These are phyloP conservation scores for Chaetothyriales sp. DNA, from an alignment of 2,329 filamentous ascomycete species.

Conservation along the genomic window DNA sequence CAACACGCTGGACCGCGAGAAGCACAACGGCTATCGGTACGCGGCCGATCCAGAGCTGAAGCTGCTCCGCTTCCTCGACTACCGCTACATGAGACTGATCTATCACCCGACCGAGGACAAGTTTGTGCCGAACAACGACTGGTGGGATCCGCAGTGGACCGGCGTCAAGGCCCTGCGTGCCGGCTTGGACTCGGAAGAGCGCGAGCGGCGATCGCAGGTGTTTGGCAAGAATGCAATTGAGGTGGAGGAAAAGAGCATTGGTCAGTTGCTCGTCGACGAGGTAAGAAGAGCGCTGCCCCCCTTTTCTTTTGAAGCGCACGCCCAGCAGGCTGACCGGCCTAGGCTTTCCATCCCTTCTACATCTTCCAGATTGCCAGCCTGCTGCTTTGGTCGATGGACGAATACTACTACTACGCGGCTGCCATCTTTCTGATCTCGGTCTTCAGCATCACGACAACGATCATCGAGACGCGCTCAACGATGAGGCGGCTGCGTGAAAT, in stretches of 20 bases:
- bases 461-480: constrained; percentile 81
- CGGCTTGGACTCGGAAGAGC: constrained; percentile 80
- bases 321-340: neutral
- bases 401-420: constrained; percentile 94
- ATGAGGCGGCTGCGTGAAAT: constrained; percentile 85
- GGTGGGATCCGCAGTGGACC: constrained; percentile 88
- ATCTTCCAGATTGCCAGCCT: constrained; percentile 94
- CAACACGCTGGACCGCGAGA: constrained; percentile 36
- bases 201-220: constrained; percentile 63
- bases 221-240: constrained; percentile 87
- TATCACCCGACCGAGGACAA: constrained; percentile 81
- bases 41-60: constrained; percentile 61
- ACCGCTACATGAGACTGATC: constrained; percentile 85
- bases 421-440: constrained; percentile 93
- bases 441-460: constrained; percentile 75
- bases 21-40: constrained; percentile 51
- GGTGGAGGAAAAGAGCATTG: constrained; percentile 74
- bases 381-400: constrained; percentile 82
- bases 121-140: constrained; percentile 72
- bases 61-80: constrained; percentile 65
- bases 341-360: constrained; percentile 94
- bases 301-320: constrained; percentile 4
- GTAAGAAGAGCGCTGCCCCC: constrained; percentile 28
- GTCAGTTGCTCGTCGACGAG: constrained; percentile 78
- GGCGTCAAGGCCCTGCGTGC: constrained; percentile 57